phyloP scores from a whole-genome alignment of 441 rosid species.

The Erysimum cheiri region DNA sequence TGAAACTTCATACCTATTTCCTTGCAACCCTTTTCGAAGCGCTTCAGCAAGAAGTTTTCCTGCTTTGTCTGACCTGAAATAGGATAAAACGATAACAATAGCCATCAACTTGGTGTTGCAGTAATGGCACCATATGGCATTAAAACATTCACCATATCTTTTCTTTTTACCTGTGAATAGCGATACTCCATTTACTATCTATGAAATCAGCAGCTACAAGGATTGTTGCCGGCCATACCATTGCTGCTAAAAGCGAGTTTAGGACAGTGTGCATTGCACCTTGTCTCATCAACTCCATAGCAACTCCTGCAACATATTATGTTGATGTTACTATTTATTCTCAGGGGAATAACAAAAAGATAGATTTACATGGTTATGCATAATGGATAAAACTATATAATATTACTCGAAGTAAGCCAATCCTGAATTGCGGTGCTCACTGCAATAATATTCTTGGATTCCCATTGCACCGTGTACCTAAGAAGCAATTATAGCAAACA shows the following conservation, averaged over 20 bases:
- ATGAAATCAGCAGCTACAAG: constrained; percentile 78
- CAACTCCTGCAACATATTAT: constrained; percentile 58
- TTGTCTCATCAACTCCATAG: constrained; percentile 78
- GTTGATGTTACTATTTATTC: constrained; percentile 18
- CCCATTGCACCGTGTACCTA: constrained; percentile 96
- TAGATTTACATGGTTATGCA: constrained; percentile 4
- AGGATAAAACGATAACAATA: not conserved
- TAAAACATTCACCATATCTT: not conserved
- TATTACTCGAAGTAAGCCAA: constrained; percentile 96
- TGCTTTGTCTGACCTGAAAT: constrained; percentile 81
- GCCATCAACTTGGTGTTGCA: constrained; percentile 7
- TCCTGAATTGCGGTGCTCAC: constrained; percentile 96
- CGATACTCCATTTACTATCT: constrained; percentile 89
- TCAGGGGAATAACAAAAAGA: not conserved
- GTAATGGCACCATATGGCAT: constrained; percentile 8
- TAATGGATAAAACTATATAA: constrained; percentile 34
- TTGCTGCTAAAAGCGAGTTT: constrained; percentile 70
- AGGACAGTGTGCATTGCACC: constrained; percentile 93
- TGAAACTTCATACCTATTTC: constrained; percentile 56
- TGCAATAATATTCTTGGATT: constrained; percentile 79
- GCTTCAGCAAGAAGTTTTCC: constrained; percentile 91
- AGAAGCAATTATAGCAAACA: constrained; percentile 3
- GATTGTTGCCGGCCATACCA: constrained; percentile 84
- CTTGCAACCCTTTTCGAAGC: constrained; percentile 80
- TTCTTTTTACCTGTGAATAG: constrained; percentile 71